phyloP scores from a whole-genome alignment of 768 basidiomycete genomes.

The Daedaleopsis nitida region DNA sequence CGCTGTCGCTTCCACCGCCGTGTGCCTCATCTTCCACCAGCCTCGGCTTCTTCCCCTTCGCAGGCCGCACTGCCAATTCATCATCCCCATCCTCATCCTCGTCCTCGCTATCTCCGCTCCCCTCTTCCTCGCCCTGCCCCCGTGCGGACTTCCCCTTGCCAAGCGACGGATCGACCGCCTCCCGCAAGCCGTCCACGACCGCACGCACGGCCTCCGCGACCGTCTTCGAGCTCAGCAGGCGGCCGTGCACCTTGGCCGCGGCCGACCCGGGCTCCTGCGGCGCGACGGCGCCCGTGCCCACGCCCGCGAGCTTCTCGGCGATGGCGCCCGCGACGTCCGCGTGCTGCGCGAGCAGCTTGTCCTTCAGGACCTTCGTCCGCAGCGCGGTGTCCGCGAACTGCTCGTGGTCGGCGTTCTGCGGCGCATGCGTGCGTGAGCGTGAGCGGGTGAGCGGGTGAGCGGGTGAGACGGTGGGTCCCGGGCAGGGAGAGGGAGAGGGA shows the following conservation, averaged over 20 bases:
- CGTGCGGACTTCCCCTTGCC: slow-evolving; percentile 18
- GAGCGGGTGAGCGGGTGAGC: slow-evolving; percentile 3
- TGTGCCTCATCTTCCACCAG: not conserved
- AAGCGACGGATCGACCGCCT: slow-evolving; percentile 38
- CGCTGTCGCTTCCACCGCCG: slow-evolving; percentile 41
- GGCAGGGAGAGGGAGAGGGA: too few species aligned
- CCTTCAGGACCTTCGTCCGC: slow-evolving; percentile 72
- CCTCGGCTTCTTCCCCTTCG: slow-evolving; percentile 13
- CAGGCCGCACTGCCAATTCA: slow-evolving; percentile 17
- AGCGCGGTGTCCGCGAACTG: slow-evolving; percentile 66
- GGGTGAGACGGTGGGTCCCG: too few species aligned
- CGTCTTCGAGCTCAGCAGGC: slow-evolving; percentile 77
- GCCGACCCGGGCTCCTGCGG: slow-evolving; percentile 43
- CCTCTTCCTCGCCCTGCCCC: slow-evolving; percentile 24
- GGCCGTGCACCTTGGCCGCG: slow-evolving; percentile 64
- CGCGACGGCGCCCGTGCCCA: slow-evolving; percentile 31
- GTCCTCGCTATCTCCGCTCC: slow-evolving; percentile 21
- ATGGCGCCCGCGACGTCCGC: slow-evolving; percentile 49
- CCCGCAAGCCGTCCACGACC: slow-evolving; percentile 52
- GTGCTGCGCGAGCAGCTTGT: slow-evolving; percentile 56
- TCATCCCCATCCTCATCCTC: slow-evolving; percentile 27
- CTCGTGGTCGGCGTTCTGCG: slow-evolving; percentile 60
- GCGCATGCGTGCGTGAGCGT: not conserved
- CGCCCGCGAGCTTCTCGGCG: slow-evolving; percentile 45
- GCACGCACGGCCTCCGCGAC: slow-evolving; percentile 59